Evolutionary conservation across 192 early-diverging fungal genomes (phyloP).

Genomic region (Backusella sp.): DNA sequence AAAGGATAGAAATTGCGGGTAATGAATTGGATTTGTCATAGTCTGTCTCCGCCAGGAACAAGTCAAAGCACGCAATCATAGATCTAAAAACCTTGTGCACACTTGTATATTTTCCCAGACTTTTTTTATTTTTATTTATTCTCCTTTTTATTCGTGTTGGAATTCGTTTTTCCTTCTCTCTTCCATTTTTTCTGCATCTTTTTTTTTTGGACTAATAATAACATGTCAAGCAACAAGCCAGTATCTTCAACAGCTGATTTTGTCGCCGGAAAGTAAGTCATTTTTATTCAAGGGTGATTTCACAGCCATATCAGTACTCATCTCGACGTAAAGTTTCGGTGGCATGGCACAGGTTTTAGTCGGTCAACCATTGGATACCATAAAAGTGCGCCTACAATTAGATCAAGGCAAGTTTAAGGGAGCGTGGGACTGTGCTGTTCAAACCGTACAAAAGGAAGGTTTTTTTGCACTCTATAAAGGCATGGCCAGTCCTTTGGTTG

Average conservation of each 20-base stretch:
- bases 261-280: conserved; percentile 59
- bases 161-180: neutral
- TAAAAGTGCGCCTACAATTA: conserved; percentile 80
- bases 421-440: conserved; percentile 77
- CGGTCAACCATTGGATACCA: conserved; percentile 85
- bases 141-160: neutral
- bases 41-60: neutral
- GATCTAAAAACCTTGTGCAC: too few species aligned
- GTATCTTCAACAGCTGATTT: conserved; percentile 44
- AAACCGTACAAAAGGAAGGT: conserved; percentile 81
- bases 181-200: neutral
- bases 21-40: conserved; percentile 3
- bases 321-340: conserved; percentile 44
- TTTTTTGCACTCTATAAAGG: conserved; percentile 80
- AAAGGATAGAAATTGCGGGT: neutral
- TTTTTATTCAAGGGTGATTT: neutral
- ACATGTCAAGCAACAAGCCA: conserved; percentile 8
- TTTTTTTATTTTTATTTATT: neutral
- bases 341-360: conserved; percentile 60
- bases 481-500: conserved; percentile 79
- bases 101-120: neutral
- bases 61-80: neutral
- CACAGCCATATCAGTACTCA: neutral
- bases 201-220: neutral
- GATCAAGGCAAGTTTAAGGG: conserved; percentile 64